Evolutionary conservation across 352 stramenopile genomes (phyloP), one percentile per base, ranked within the genome.

Genomic region (Pythium monospermum): DNA sequence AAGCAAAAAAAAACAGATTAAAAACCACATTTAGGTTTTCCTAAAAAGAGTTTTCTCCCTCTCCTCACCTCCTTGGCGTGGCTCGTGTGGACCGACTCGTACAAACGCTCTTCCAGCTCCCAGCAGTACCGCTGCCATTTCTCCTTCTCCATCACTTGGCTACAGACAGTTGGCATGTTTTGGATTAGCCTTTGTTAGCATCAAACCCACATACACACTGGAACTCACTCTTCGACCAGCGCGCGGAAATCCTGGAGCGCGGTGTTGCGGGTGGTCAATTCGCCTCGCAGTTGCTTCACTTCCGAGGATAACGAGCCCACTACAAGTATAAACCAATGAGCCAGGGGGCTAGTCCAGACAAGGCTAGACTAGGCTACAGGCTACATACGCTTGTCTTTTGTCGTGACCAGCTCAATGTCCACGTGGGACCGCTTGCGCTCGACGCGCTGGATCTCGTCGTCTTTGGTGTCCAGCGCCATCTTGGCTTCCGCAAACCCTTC

Each of bases 51-150:
- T n/a, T n/a, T n/a, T n/a, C n/a, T n/a, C n/a, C n/a, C n/a, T n/a
- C 32, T 47, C 27, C 30, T 28, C 41, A 85, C 74, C 69, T 90
- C 74, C 64, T 86, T 84, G 6, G 33, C 52, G 28, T 76, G 63
- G 28, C 68, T 85, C 32, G 64, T 69, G 43, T 82, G 66, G 30
- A 83, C 56, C 6, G 72, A 71, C 38, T 82, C 68, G 23, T 84
- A 71, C 4, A 87, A 57, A 4, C 73, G 72, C 38, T 85, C 79
- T 38, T 90, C 76, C 0, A 91, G 54, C 27, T 86, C 79, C 79
- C 79, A 91, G 53, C 74, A 88, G 32, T 88, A 84, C 0, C 67
- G 68, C 35, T 91, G 79, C 76, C 79, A 91, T 31, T 77, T 84
- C 44, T 91, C 79, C 38, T 73, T 85, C 63, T 91, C 79, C 11